Conservation (phyloP, 2,329 filamentous ascomycete species). For the Ophiostoma triangulosporum region DNA sequence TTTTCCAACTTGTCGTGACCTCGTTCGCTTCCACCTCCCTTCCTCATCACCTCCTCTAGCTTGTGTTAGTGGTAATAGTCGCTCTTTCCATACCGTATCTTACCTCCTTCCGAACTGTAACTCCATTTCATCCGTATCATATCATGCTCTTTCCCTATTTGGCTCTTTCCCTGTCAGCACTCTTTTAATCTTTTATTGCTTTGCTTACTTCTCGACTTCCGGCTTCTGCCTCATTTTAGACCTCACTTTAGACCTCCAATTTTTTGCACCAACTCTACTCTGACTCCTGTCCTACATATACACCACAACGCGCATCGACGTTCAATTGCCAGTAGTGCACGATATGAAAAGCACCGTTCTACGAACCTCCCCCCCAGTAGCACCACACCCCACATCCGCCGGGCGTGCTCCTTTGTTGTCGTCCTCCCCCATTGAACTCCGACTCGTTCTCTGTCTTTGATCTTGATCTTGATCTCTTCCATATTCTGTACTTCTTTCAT, state of each 20-base stretch:
- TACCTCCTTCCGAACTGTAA: too few relatives aligned
- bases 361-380: not conserved
- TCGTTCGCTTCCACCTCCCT: not conserved
- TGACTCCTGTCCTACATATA: not conserved
- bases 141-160: too few relatives aligned
- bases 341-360: not conserved
- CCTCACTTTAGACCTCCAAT: not conserved
- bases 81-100: too few relatives aligned
- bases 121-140: too few relatives aligned
- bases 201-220: too few relatives aligned
- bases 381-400: slow-evolving; percentile 1
- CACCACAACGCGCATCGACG: not conserved
- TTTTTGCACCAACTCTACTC: not conserved
- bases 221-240: too few relatives aligned
- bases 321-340: slow-evolving; percentile 6
- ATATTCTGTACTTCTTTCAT: not conserved
- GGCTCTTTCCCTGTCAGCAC: too few relatives aligned
- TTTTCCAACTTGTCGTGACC: not conserved
- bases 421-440: not conserved
- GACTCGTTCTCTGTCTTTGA: not conserved
- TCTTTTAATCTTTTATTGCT: too few relatives aligned
- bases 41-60: too few relatives aligned
- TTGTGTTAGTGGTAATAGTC: too few relatives aligned
- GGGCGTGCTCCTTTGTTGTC: not conserved
- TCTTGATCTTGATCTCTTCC: not conserved